Evolutionary conservation across 805 yeast genomes (phyloP), one percentile per base, ranked within the genome.

Genomic region (Candida namnaoensis): DNA sequence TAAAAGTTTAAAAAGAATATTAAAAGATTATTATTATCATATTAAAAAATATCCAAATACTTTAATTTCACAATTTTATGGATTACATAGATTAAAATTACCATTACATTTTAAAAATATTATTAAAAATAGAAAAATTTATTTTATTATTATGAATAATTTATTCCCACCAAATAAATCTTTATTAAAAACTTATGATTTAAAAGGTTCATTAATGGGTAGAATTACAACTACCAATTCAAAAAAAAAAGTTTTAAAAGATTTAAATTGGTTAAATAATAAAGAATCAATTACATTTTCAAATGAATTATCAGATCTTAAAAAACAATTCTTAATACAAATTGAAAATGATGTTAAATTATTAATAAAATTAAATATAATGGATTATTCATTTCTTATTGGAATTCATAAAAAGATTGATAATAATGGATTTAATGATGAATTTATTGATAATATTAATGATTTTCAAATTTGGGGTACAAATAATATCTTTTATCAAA

Each of bases 121-220:
- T 23, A 19, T 19, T 19, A 58, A 63, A 40, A 75, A 73, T 35
- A 72, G 88, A 41, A 90, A 86, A 57, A 86, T 93, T 34, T 95
- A 93, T 62, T 91, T 93, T 51, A 71, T 93, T 41, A 96, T 93
- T 32, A 93, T 93, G 99, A 93, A 93, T 68, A 93, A 93, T 56
- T 71, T 93, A 38, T 93, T 95, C 64, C 98, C 99, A 0, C 95
- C 97, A 7, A 87, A 86, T 54, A 71, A 88, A 38, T 93, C 85
- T 47, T 80, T 91, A 42, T 95, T 88, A 58, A 65, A 74, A 35
- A 85, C 88, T 35, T 93, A 78, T 61, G 99, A 93, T 58, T 72
- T 93, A 58, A 93, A 93, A 58, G 99, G 99, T 1, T 88, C 96
- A 0, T 77, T 95, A 0, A 72, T 84, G 69, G 96, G 97, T 3